phyloP scores from a whole-genome alignment of 1,139 yeast genomes.

The Groenewaldozyma sp. region DNA sequence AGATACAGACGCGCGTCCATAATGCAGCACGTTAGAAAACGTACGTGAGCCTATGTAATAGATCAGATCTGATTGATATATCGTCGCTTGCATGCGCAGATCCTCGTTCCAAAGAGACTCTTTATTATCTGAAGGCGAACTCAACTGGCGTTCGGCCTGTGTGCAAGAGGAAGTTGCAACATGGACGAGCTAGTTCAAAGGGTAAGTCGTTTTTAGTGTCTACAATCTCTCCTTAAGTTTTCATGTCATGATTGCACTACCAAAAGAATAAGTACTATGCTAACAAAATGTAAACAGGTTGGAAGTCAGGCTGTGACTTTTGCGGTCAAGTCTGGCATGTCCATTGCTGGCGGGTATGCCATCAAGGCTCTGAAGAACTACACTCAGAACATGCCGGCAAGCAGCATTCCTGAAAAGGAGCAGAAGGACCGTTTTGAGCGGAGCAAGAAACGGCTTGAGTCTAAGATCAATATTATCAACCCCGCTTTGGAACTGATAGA shows the following conservation, averaged over 20 bases:
- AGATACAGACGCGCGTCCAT: too few relatives aligned
- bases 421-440: slow-evolving; percentile 34
- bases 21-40: too few relatives aligned
- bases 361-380: slow-evolving; percentile 54
- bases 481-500: slow-evolving; percentile 65
- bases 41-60: too few relatives aligned
- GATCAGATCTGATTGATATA: too few relatives aligned
- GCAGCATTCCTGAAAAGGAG: too few relatives aligned
- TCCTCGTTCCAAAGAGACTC: too few relatives aligned
- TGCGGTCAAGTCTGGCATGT: slow-evolving; percentile 70
- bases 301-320: slow-evolving; percentile 73
- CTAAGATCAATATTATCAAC: slow-evolving; percentile 54
- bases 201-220: slow-evolving; percentile 4
- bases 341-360: slow-evolving; percentile 70
- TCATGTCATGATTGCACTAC: background rate
- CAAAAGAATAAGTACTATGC: background rate
- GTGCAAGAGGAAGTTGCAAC: too few relatives aligned
- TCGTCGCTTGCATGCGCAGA: too few relatives aligned
- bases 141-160: too few relatives aligned
- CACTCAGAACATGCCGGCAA: slow-evolving; percentile 57
- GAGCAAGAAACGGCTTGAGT: slow-evolving; percentile 41
- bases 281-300: slow-evolving; percentile 34
- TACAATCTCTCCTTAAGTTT: background rate
- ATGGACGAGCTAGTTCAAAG: slow-evolving; percentile 12
- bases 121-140: too few relatives aligned